phyloP scores from a whole-genome alignment of 257 asterid species.

The Prunella vulgaris region DNA sequence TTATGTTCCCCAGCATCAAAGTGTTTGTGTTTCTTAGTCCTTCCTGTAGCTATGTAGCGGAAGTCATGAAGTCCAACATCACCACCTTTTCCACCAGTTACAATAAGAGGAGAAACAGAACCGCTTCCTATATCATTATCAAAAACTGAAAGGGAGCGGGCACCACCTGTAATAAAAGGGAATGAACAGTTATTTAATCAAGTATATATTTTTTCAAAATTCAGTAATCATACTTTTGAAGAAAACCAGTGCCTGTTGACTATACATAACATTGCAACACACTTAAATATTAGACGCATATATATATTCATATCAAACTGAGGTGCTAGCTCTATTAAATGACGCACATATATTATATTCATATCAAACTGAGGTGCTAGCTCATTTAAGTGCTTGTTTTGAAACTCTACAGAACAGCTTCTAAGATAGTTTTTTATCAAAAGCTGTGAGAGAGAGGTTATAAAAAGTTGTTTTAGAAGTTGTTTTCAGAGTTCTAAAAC shows the following conservation, averaged over 20 bases:
- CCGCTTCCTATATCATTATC: conserved; percentile 95
- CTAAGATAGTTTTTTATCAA: too few relatives aligned
- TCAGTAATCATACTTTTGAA: background rate
- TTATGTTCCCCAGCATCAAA: conserved; percentile 54
- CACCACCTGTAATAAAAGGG: conserved; percentile 68
- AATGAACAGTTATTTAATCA: background rate
- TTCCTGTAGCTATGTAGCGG: conserved; percentile 98
- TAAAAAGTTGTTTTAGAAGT: too few relatives aligned
- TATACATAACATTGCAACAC: background rate
- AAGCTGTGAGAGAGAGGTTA: too few relatives aligned
- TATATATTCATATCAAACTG: background rate
- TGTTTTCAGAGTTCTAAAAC: too few relatives aligned
- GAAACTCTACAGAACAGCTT: too few relatives aligned
- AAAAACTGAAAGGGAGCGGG: conserved; percentile 77
- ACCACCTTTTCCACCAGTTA: conserved; percentile 93
- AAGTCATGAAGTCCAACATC: conserved; percentile 98
- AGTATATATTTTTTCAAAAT: background rate
- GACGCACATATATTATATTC: too few relatives aligned
- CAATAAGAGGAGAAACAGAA: conserved; percentile 83
- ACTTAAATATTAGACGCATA: background rate
- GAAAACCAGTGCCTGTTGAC: background rate
- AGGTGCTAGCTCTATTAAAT: background rate
- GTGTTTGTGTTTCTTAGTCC: conserved; percentile 80
- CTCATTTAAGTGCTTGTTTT: too few relatives aligned
- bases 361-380: too few relatives aligned